Percentiles rank a stretch among this genome's conserved stretches.
phyloP scores from a whole-genome alignment of 2,329 filamentous ascomycete species.

The Alternaria hordeiaustralica region DNA sequence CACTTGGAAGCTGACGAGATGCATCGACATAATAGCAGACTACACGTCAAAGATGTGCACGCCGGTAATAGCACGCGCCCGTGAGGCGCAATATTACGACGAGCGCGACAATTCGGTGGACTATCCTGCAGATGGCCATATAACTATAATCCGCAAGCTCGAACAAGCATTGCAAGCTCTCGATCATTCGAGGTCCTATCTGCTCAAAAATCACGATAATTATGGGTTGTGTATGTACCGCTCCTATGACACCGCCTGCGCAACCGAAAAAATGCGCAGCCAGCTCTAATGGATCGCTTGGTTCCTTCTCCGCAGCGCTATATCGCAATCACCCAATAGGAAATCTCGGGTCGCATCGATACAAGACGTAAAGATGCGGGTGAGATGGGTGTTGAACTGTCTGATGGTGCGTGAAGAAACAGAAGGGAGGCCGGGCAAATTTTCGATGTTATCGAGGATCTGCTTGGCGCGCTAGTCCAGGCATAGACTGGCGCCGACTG shows the following conservation, averaged over 20 bases:
- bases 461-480: constrained; percentile 15
- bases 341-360: constrained; percentile 38
- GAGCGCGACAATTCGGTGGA: neutral
- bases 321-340: constrained; percentile 61
- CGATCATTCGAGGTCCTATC: neutral
- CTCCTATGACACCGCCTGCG: constrained; percentile 85
- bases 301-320: constrained; percentile 64
- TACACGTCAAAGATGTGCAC: neutral
- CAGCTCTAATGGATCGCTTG: constrained; percentile 74
- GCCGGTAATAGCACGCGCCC: neutral
- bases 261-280: constrained; percentile 70
- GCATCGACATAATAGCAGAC: neutral
- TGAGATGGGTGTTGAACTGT: constrained; percentile 50
- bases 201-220: neutral
- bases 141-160: neutral
- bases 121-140: neutral
- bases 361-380: constrained; percentile 48
- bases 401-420: constrained; percentile 47
- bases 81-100: neutral
- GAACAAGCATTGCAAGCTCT: neutral
- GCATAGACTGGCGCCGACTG: neutral
- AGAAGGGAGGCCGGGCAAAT: constrained; percentile 11
- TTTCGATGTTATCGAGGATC: constrained; percentile 28
- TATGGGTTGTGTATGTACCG: constrained; percentile 63
- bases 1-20: neutral